Base-by-base conservation (phyloP, 2,329 filamentous ascomycete genomes). In the Escovopsis sp. region DNA sequence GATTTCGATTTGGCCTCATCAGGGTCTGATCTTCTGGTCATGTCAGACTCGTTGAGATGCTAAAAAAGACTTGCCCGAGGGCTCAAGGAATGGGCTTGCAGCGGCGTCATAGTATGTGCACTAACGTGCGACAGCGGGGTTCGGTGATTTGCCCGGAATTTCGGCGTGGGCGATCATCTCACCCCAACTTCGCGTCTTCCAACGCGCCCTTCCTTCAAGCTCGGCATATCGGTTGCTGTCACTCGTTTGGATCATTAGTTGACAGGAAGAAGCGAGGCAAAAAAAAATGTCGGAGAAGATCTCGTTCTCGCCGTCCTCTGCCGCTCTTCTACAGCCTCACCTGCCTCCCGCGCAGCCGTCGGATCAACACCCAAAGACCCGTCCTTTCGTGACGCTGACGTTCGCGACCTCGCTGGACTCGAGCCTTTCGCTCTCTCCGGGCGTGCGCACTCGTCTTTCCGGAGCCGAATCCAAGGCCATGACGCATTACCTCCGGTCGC, bases 321-420 rank as follows among this genome's bases (percentile, higher is more conserved):
- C 56, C 8, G 51, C 53, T 3, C 47, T 55, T 12, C 53, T 66
- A 3, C 56, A 63, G 41, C 44, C 54, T 30, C 58, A 58, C 18
- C 53, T 66, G 6, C 62, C 63, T 1, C 45, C 51, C 6, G 9
- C 26, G 15, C 33, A 26, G 33, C 10, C 19, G 3, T 1, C 32
- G n/a, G 10, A 33, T 19, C n/a, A 40, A 8, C 42, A 12, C n/a
- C 33, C 44, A 7, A 26, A 44, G 2, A 28, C 38, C 2, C 52
- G 57, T 9, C 67, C 68, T 10, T 75, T 73, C 56, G 72, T 86
- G 40, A 95, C 88, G 2, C 70, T 95, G 35, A 95, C 89, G 11
- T 96, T 88, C 61, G 89, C 91, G 19, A 82, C 81, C 6, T 95
- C 88, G 4, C 80, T 98, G 51, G 89, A 96, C 64, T 81, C 82